Conservation (phyloP, 2,329 filamentous ascomycete genomes). For the Daldinia sp. region DNA sequence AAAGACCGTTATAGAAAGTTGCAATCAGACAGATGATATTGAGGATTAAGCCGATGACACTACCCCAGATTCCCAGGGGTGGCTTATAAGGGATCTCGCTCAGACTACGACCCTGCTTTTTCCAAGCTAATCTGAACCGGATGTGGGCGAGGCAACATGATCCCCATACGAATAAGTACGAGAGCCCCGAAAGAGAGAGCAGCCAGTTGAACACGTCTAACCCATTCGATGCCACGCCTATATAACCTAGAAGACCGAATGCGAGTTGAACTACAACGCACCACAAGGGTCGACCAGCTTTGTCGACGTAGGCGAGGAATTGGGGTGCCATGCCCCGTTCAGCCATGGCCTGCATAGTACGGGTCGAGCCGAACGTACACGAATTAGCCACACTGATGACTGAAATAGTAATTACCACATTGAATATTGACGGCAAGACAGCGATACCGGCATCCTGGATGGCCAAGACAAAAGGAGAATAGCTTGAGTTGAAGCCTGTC, state of each 20-base stretch:
- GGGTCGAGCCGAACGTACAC: conserved; percentile 63
- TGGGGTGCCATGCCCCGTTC: conserved; percentile 65
- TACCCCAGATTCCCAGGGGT: conserved; percentile 71
- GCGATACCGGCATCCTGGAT: conserved; percentile 64
- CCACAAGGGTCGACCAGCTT: conserved; percentile 68
- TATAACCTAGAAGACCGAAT: conserved; percentile 53
- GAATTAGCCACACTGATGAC: conserved; percentile 66
- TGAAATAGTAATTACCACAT: conserved; percentile 64
- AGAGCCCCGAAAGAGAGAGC: conserved; percentile 77
- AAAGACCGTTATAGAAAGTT: conserved; percentile 77
- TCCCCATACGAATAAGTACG: conserved; percentile 81
- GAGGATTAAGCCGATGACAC: conserved; percentile 74
- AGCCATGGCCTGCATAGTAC: conserved; percentile 64
- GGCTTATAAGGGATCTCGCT: conserved; percentile 63
- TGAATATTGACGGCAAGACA: conserved; percentile 65
- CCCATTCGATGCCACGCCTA: conserved; percentile 60
- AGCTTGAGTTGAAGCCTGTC: conserved; percentile 58
- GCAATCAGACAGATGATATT: conserved; percentile 77
- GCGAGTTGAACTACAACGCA: conserved; percentile 65
- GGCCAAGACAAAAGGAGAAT: conserved; percentile 65
- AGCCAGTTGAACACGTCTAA: conserved; percentile 71
- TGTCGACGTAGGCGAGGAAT: conserved; percentile 71
- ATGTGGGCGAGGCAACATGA: conserved; percentile 75
- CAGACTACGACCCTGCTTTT: conserved; percentile 65
- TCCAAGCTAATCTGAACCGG: conserved; percentile 73